Percentiles rank a stretch among this genome's conserved stretches.
Conservation (phyloP, 345 rosid genomes). For the Populus nigra region DNA sequence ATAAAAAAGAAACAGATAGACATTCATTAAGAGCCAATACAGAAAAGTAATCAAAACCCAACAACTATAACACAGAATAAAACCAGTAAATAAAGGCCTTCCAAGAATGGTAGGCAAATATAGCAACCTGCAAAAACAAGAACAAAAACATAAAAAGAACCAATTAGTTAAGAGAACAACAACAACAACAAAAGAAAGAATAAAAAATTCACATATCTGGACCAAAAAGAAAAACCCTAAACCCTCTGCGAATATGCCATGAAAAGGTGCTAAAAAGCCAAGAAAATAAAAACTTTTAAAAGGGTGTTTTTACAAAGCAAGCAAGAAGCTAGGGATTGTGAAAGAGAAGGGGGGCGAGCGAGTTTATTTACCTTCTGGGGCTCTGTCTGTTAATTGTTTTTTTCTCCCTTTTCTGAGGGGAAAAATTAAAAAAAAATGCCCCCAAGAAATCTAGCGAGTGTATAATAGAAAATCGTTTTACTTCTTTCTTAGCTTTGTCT, state of each 20-base stretch:
- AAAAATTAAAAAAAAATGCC: not conserved
- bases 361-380: not conserved
- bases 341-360: not conserved
- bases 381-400: not conserved
- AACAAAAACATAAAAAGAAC: not conserved
- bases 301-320: not conserved
- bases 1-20: not conserved
- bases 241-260: not conserved
- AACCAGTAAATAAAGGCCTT: not conserved
- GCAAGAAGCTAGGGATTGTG: not conserved
- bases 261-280: not conserved
- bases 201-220: not conserved
- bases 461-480: too few relatives aligned
- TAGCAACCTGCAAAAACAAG: conserved; percentile 1
- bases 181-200: not conserved
- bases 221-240: not conserved
- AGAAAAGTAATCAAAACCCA: not conserved
- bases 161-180: not conserved
- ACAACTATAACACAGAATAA: not conserved
- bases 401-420: not conserved
- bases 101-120: not conserved
- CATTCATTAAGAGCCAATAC: not conserved
- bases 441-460: too few relatives aligned
- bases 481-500: not conserved
- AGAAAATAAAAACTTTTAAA: not conserved